phyloP scores from a whole-genome alignment of 805 yeast species.

The Tetrapisispora namnaoensis region DNA sequence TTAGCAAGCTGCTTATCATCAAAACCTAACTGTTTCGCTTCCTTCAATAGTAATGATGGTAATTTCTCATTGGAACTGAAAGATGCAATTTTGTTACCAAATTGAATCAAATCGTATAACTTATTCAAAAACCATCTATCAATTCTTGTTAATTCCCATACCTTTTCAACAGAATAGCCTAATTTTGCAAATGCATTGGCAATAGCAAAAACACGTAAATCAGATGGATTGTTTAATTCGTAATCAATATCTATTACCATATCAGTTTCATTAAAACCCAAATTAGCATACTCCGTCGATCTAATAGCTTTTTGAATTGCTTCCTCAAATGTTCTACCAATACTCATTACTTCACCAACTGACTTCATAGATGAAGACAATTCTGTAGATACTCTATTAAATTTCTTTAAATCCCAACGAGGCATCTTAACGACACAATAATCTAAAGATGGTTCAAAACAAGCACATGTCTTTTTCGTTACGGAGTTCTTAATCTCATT shows the following conservation, averaged over 20 bases:
- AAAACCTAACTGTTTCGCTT: conserved; percentile 94
- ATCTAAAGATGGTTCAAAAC: conserved; percentile 95
- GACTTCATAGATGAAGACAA: conserved; percentile 94
- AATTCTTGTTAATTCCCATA: conserved; percentile 82
- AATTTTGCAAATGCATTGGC: conserved; percentile 79
- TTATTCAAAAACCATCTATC: conserved; percentile 96
- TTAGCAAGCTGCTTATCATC: conserved; percentile 94
- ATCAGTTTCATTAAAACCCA: conserved; percentile 84
- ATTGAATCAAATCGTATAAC: conserved; percentile 62
- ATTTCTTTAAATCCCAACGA: conserved; percentile 96
- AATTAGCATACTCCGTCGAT: conserved; percentile 82
- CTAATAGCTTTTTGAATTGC: conserved; percentile 96
- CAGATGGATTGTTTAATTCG: conserved; percentile 95
- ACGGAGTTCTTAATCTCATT: conserved; percentile 89
- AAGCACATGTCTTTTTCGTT: conserved; percentile 87
- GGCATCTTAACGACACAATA: conserved; percentile 97
- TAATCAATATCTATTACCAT: conserved; percentile 87
- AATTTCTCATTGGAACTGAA: conserved; percentile 46
- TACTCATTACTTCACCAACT: conserved; percentile 97
- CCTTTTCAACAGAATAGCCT: conserved; percentile 86
- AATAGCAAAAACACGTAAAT: conserved; percentile 89
- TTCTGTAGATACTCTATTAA: conserved; percentile 80
- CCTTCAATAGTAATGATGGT: conserved; percentile 54
- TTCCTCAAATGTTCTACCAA: conserved; percentile 95
- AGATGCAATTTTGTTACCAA: conserved; percentile 51